These are phyloP conservation scores for Hyaloperonospora brassicae DNA, from an alignment of 352 stramenopile genomes.

Conservation along the genomic window DNA sequence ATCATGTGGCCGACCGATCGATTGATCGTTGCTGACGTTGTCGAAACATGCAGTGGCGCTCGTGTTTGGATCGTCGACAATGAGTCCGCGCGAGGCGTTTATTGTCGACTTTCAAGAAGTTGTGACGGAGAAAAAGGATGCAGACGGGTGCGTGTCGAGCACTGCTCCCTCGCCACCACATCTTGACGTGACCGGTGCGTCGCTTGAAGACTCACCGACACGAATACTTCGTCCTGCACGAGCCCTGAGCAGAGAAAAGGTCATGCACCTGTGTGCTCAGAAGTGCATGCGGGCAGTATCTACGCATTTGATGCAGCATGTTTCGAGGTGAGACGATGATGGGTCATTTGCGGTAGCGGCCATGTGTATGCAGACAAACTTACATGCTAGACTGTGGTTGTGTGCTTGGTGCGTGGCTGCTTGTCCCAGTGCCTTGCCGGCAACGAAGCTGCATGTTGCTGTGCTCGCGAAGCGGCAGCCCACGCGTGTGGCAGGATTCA, in stretches of 20 bases:
- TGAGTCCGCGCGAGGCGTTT: constrained; percentile 45
- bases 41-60: constrained; percentile 34
- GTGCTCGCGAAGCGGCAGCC: constrained; percentile 31
- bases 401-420: constrained; percentile 1
- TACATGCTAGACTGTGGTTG: not conserved
- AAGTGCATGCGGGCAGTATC: constrained; percentile 56
- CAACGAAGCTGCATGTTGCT: constrained; percentile 50
- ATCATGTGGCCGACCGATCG: not conserved
- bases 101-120: constrained; percentile 38
- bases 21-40: constrained; percentile 6
- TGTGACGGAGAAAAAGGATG: not conserved
- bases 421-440: constrained; percentile 27
- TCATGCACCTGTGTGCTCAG: constrained; percentile 42
- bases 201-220: constrained; percentile 9
- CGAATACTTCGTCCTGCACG: constrained; percentile 1
- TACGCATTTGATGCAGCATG: constrained; percentile 24
- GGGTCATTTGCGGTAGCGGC: not conserved
- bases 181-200: constrained; percentile 13
- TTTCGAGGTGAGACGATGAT: constrained; percentile 25
- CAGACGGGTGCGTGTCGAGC: not conserved
- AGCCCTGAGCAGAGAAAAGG: constrained; percentile 23
- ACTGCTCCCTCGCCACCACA: constrained; percentile 2
- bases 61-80: constrained; percentile 47
- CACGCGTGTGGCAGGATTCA: constrained; percentile 34
- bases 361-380: too few relatives aligned